phyloP scores from a whole-genome alignment of 225 moss, liverwort and hornwort species.

The Ulota crispa region DNA sequence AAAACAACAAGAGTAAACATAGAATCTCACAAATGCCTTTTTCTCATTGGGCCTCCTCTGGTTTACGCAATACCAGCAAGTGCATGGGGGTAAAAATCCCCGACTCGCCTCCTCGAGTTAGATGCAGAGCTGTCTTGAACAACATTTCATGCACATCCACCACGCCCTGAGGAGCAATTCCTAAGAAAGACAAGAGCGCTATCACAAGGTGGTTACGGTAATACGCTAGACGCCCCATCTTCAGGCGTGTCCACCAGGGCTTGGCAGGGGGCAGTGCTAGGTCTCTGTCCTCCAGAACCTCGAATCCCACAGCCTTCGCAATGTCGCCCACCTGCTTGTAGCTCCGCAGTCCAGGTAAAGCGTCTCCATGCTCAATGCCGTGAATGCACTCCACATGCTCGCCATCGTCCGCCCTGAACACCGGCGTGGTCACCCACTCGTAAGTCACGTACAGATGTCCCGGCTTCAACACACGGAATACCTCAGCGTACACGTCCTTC shows the following conservation, averaged over 20 bases:
- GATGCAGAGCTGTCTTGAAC: conserved; percentile 84
- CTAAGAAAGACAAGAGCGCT: conserved; percentile 75
- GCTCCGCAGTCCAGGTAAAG: conserved; percentile 80
- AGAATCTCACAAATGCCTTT: conserved; percentile 13
- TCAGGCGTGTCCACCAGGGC: conserved; percentile 93
- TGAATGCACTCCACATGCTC: conserved; percentile 86
- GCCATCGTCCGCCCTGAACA: conserved; percentile 51
- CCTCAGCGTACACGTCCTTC: conserved; percentile 83
- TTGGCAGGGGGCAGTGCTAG: conserved; percentile 83
- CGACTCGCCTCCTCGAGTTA: conserved; percentile 82
- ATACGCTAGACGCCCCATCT: conserved; percentile 88
- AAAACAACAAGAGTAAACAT: conserved; percentile 27
- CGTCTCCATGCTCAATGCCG: conserved; percentile 93
- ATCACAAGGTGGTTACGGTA: conserved; percentile 92
- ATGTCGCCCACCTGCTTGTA: conserved; percentile 72
- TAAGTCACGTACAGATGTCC: conserved; percentile 89
- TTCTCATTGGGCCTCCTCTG: conserved; percentile 45
- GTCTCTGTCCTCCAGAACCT: conserved; percentile 79
- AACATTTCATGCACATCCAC: conserved; percentile 97
- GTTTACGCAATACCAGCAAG: conserved; percentile 78
- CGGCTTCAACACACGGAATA: conserved; percentile 81
- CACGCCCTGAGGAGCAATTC: conserved; percentile 87
- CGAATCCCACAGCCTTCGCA: conserved; percentile 82
- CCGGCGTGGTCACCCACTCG: conserved; percentile 96
- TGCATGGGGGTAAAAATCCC: conserved; percentile 98